These are phyloP conservation scores for Neofusicoccum sp. DNA, from an alignment of 2,329 filamentous ascomycete species.

Conservation along the genomic window DNA sequence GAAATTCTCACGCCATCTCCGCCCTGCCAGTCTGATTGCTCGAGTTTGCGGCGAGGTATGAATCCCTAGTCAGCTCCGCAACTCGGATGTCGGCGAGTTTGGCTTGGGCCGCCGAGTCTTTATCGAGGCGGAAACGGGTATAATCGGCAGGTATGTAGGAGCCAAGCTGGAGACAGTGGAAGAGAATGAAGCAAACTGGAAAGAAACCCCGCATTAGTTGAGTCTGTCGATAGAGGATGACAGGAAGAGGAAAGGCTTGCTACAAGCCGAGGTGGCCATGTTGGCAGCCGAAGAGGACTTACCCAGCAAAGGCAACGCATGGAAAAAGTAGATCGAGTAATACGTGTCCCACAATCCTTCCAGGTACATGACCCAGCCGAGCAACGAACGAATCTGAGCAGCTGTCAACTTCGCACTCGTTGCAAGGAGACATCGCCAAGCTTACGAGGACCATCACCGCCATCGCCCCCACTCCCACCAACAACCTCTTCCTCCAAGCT, in stretches of 20 bases:
- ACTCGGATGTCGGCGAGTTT: background rate
- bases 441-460: background rate
- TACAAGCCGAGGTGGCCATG: too few species aligned
- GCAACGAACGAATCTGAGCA: background rate
- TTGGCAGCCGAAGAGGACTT: background rate
- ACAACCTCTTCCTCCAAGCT: background rate
- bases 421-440: background rate
- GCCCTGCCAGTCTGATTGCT: background rate
- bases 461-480: background rate
- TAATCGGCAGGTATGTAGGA: background rate
- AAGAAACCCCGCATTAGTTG: too few species aligned
- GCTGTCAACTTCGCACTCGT: background rate
- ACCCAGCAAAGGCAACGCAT: background rate
- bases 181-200: background rate
- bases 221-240: too few species aligned
- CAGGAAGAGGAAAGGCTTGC: too few species aligned
- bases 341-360: background rate
- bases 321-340: background rate
- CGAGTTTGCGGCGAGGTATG: background rate
- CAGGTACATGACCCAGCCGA: background rate
- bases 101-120: background rate
- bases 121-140: background rate
- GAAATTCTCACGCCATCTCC: too few species aligned
- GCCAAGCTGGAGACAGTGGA: background rate
- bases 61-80: slow-evolving; percentile 1